These are phyloP conservation scores for Dictyostelium purpureum DNA, from an alignment of 78 protist genomes.

Conservation along the genomic window DNA sequence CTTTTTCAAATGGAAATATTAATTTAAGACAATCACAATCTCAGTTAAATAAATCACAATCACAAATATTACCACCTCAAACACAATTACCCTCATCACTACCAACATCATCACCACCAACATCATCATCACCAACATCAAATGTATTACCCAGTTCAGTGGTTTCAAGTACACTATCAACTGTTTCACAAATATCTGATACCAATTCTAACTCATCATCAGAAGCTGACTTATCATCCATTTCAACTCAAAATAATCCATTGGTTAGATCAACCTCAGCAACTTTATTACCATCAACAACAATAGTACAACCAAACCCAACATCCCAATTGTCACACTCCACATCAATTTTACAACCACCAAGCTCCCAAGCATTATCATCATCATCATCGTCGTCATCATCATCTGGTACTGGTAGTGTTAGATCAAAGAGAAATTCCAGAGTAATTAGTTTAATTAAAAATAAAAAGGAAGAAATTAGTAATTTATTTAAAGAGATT, in stretches of 20 bases:
- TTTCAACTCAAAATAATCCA: not conserved
- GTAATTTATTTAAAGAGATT: conserved; percentile 11
- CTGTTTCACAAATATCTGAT: not conserved
- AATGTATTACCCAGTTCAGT: not conserved
- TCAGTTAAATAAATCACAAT: not conserved
- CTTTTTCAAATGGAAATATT: not conserved
- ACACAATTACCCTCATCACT: conserved; percentile 5
- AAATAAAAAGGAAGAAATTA: conserved; percentile 38
- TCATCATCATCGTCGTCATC: not conserved
- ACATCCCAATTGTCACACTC: not conserved
- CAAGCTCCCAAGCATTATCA: not conserved
- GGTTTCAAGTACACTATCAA: not conserved
- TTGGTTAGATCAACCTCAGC: not conserved
- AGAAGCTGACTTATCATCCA: not conserved
- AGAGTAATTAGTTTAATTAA: conserved; percentile 57
- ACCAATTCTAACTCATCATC: not conserved
- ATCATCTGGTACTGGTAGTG: not conserved
- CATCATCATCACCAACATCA: conserved; percentile 39
- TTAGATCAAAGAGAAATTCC: conserved; percentile 41
- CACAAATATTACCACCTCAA: not conserved
- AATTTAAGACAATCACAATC: not conserved
- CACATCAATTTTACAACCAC: not conserved
- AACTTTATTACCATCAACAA: not conserved
- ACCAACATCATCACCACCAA: conserved; percentile 48
- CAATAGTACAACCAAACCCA: not conserved